Conservation (phyloP, 163 green algal species). For the Coccomyxa subellipsoidea region DNA sequence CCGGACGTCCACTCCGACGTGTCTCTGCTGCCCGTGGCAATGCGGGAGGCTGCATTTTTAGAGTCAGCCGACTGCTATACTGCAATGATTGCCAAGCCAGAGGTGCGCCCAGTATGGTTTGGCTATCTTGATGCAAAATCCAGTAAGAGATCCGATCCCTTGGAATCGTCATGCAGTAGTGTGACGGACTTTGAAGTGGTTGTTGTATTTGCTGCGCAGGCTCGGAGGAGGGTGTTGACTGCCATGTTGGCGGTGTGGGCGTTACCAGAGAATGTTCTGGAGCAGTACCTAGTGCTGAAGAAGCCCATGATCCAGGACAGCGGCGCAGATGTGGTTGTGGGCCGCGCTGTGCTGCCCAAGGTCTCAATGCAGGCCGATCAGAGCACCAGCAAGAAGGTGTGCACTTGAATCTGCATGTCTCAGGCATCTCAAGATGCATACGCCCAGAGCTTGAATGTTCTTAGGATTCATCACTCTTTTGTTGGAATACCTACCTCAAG, state of each 20-base stretch:
- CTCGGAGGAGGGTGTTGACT: conserved; percentile 25
- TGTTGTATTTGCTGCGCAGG: conserved; percentile 13
- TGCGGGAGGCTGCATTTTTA: conserved; percentile 64
- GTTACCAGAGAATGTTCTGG: conserved; percentile 32
- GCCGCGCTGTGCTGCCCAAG: conserved; percentile 52
- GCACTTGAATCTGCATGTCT: background rate
- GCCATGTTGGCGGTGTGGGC: conserved; percentile 65
- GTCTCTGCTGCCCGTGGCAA: conserved; percentile 17
- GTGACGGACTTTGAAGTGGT: too few relatives aligned
- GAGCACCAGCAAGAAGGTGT: background rate
- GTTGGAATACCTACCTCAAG: too few relatives aligned
- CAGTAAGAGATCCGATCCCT: too few relatives aligned
- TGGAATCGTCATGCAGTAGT: too few relatives aligned
- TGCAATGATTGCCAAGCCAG: conserved; percentile 48
- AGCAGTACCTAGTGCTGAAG: conserved; percentile 49
- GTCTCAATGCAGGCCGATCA: background rate
- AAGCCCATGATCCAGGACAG: conserved; percentile 55
- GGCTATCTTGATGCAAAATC: too few relatives aligned
- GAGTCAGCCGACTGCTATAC: conserved; percentile 78
- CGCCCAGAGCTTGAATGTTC: too few relatives aligned
- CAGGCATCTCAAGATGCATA: too few relatives aligned
- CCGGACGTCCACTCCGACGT: background rate
- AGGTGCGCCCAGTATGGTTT: too few relatives aligned
- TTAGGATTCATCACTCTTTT: too few relatives aligned
- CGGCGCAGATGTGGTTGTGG: conserved; percentile 45